Evolutionary conservation across 257 asterid species (phyloP).

Genomic region (Scutellaria galericulata): DNA sequence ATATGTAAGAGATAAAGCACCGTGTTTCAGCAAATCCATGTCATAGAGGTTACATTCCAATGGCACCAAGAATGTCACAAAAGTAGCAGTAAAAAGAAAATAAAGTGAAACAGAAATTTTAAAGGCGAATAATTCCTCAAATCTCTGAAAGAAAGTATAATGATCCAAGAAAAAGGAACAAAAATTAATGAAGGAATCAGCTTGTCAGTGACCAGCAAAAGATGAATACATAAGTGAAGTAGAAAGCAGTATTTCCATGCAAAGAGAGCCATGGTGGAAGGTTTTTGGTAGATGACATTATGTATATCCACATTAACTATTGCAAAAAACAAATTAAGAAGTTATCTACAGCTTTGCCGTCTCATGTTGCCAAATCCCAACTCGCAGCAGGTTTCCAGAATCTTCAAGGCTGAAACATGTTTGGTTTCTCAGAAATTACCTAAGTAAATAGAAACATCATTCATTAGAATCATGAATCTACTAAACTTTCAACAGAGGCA

Average conservation of each 20-base stretch:
- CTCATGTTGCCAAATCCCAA: neutral
- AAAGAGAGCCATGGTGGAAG: neutral
- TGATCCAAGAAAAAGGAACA: constrained; percentile 10
- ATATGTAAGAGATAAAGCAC: neutral
- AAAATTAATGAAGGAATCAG: constrained; percentile 6
- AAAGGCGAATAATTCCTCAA: constrained; percentile 9
- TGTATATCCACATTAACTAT: constrained; percentile 8
- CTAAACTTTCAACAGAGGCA: neutral
- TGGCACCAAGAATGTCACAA: neutral
- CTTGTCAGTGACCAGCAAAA: constrained; percentile 5
- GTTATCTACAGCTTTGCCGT: neutral
- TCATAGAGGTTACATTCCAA: neutral
- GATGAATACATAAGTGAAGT: constrained; percentile 14
- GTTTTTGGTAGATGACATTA: neutral
- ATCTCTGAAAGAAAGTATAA: neutral
- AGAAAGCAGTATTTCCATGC: neutral
- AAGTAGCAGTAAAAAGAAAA: constrained; percentile 5
- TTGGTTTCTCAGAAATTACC: constrained; percentile 18
- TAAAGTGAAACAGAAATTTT: neutral
- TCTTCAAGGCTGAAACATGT: constrained; percentile 9
- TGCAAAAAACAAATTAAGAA: neutral
- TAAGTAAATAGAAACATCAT: constrained; percentile 11
- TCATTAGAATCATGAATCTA: neutral
- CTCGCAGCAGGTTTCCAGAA: neutral
- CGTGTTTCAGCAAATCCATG: constrained; percentile 14